Percentiles rank a stretch among this genome's conserved stretches.
phyloP scores from a whole-genome alignment of 2,329 filamentous ascomycete species.

The Anisogramma anomala region DNA sequence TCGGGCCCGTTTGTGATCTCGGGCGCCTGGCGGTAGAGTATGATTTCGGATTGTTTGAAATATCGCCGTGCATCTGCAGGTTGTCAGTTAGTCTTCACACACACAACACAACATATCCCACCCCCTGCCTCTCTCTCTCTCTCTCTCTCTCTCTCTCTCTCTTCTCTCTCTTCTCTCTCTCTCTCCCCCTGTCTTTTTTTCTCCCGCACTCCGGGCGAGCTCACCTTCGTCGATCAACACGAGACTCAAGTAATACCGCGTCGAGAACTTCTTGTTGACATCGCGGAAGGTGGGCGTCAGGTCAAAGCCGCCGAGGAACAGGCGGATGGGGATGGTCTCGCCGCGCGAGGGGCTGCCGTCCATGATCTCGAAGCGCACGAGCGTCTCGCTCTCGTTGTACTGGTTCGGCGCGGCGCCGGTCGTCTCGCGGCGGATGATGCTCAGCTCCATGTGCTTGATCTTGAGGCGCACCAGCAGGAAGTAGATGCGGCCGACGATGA shows the following conservation, averaged over 20 bases:
- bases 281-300: constrained; percentile 96
- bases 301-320: constrained; percentile 96
- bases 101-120: no score
- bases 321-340: constrained; percentile 86
- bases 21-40: constrained; percentile 75
- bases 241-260: constrained; percentile 90
- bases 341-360: constrained; percentile 95
- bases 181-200: no score
- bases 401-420: constrained; percentile 95
- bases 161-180: no score
- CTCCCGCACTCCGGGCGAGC: neutral
- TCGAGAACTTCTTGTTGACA: constrained; percentile 99
- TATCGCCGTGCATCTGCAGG: constrained; percentile 84
- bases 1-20: constrained; percentile 37
- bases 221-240: constrained; percentile 67
- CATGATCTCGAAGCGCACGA: constrained; percentile 99
- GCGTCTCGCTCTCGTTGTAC: constrained; percentile 97
- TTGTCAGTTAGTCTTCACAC: constrained; percentile 17
- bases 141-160: no score
- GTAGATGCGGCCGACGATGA: constrained; percentile 97
- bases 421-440: constrained; percentile 92
- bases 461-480: constrained; percentile 93
- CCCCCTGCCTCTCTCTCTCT: no score
- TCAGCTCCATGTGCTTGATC: constrained; percentile 99
- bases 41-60: constrained; percentile 98